A percentile compares a stretch with the other conserved stretches of the same genome.
phyloP scores from a whole-genome alignment of 148 eudicot species.

The Rhododendron henanense region DNA sequence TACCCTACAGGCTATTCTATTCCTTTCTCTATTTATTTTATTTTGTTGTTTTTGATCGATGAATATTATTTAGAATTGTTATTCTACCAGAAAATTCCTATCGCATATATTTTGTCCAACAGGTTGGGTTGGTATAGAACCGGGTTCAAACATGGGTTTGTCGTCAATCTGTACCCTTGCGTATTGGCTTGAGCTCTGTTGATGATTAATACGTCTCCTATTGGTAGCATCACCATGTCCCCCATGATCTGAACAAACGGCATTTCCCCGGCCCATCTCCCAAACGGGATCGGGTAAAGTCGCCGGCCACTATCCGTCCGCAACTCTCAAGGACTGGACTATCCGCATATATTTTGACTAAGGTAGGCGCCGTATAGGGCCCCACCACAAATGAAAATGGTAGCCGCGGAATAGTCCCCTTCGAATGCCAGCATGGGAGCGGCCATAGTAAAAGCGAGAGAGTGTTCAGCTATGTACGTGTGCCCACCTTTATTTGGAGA shows the following conservation, averaged over 20 bases:
- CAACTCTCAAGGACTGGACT: constrained; percentile 74
- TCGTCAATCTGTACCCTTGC: constrained; percentile 71
- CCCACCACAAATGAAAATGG: constrained; percentile 77
- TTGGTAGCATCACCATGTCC: constrained; percentile 87
- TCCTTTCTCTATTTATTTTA: too few relatives aligned
- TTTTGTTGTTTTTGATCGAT: too few relatives aligned
- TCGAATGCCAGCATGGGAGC: constrained; percentile 48
- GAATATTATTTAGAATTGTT: too few relatives aligned
- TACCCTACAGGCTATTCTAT: too few relatives aligned
- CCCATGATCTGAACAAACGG: constrained; percentile 84
- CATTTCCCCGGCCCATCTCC: constrained; percentile 77
- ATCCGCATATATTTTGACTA: constrained; percentile 24
- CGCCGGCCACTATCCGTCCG: constrained; percentile 60
- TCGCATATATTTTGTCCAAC: too few relatives aligned
- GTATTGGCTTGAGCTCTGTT: constrained; percentile 82
- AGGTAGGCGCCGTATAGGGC: constrained; percentile 72
- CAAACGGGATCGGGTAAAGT: constrained; percentile 56
- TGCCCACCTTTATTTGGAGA: too few relatives aligned
- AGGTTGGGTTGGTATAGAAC: constrained; percentile 57
- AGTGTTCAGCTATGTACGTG: too few relatives aligned
- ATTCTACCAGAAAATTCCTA: too few relatives aligned
- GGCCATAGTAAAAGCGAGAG: too few relatives aligned
- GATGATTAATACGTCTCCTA: constrained; percentile 66
- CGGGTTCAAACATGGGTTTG: constrained; percentile 64
- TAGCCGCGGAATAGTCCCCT: constrained; percentile 61